A percentile compares a stretch with the other conserved stretches of the same genome.
Evolutionary conservation across 108 stramenopile species (phyloP).

Genomic region (Asterionellopsis glacialis): DNA sequence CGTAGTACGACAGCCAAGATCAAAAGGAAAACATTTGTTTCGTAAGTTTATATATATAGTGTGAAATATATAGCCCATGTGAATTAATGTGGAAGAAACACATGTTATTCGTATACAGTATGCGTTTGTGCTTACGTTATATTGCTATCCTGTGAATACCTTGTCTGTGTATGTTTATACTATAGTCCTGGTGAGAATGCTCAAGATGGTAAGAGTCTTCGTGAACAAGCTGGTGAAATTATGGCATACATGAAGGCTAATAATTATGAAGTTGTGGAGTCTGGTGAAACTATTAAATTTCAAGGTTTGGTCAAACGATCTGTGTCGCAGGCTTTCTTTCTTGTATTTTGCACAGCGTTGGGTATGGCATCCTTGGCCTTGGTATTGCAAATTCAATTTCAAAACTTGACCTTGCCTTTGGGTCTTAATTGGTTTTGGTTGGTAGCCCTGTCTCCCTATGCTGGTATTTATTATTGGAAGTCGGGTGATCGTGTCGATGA

Average conservation of each 20-base stretch:
- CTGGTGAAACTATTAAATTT: conserved; percentile 91
- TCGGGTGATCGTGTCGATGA: conserved; percentile 87
- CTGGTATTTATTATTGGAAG: conserved; percentile 93
- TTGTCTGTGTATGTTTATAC: too few relatives aligned
- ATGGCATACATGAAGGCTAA: conserved; percentile 97
- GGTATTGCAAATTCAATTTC: conserved; percentile 87
- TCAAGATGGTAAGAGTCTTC: conserved; percentile 43
- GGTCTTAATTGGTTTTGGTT: conserved; percentile 84
- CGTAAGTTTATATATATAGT: conserved; percentile 3
- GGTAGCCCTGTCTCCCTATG: conserved; percentile 79
- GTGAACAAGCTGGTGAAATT: conserved; percentile 89
- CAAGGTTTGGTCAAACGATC: conserved; percentile 79
- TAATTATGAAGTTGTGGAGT: conserved; percentile 89
- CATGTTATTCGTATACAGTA: too few relatives aligned
- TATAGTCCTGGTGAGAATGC: conserved; percentile 39
- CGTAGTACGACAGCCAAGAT: conserved; percentile 86
- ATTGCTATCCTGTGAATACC: not conserved
- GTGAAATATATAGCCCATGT: too few relatives aligned
- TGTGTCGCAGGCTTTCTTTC: conserved; percentile 85
- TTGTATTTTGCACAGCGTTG: conserved; percentile 88
- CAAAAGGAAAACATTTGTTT: conserved; percentile 82
- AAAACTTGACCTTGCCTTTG: conserved; percentile 59
- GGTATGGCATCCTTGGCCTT: conserved; percentile 85
- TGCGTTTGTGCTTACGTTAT: not conserved
- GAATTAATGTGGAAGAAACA: too few relatives aligned